Evolutionary conservation across 208 protist genomes (phyloP), one percentile per base, ranked within the genome.

Genomic region (Acanthamoeba culbertsoni): DNA sequence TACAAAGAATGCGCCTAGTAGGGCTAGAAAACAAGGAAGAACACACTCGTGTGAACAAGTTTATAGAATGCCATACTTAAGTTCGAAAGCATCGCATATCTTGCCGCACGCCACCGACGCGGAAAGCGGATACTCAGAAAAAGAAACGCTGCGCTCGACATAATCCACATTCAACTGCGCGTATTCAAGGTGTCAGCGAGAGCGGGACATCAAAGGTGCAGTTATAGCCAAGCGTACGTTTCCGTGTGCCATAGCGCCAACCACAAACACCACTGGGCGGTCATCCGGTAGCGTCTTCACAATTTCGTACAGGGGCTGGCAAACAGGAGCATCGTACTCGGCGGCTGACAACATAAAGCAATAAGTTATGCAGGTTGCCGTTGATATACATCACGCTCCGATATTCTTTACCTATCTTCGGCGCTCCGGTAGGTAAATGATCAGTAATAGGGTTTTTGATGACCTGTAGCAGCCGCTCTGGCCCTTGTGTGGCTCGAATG

Each of bases 371-470:
- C n/a, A n/a, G n/a, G n/a, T n/a, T n/a, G n/a, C n/a, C n/a, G n/a
- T n/a, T n/a, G n/a, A n/a, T n/a, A n/a, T n/a, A n/a, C n/a, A n/a
- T n/a, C n/a, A n/a, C n/a, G n/a, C n/a, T n/a, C n/a, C n/a, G n/a
- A 31, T 89, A 7, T n/a, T 62, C 12, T 62, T 62, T 46, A 95
- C 77, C 71, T 23, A 94, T 94, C 46, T 93, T 93, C n/a, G 73
- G 63, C 10, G 42, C 37, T 6, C 91, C 91, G 28, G 73, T 55
- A 28, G 99, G 99, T 37, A 99, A 97, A 96, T 99, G 98, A 51
- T 99, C 98, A 31, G 98, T 99, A 45, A 99, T 97, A 7, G 99
- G 99, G 95, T 99, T 99, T 90, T 99, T 98, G 82, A 99, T 98
- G 3, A 99, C 98, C 51, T 99, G 99, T 86, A 99, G 95, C 16